phyloP scores from a whole-genome alignment of 371 early-diverging fungal genomes.

The Rhizopus arrhizus region DNA sequence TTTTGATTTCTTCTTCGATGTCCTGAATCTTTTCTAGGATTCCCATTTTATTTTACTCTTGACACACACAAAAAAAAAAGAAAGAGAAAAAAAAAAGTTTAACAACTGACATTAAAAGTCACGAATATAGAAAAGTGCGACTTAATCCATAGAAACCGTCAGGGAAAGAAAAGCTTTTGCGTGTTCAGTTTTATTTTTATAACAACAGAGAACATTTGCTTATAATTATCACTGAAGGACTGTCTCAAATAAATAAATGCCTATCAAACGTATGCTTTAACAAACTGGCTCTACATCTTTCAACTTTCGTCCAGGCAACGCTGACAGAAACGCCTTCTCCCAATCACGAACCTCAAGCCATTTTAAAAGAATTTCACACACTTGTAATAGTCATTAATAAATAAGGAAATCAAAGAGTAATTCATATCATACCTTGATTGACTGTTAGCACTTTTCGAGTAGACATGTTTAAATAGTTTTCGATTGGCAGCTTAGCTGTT shows the following conservation, averaged over 20 bases:
- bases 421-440: conserved; percentile 73
- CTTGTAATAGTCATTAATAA: conserved; percentile 24
- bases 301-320: conserved; percentile 79
- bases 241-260: no score
- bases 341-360: conserved; percentile 66
- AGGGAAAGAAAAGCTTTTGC: neutral
- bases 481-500: conserved; percentile 86
- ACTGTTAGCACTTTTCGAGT: conserved; percentile 87
- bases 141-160: neutral
- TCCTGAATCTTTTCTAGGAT: conserved; percentile 93
- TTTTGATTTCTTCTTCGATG: conserved; percentile 81
- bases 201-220: no score
- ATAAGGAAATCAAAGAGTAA: neutral
- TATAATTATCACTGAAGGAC: no score
- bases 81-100: neutral
- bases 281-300: conserved; percentile 15
- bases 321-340: conserved; percentile 73
- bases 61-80: neutral
- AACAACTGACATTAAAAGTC: neutral
- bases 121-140: neutral
- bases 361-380: conserved; percentile 75
- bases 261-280: no score
- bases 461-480: conserved; percentile 74
- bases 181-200: no score
- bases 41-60: conserved; percentile 71